These are phyloP conservation scores for Stephania yunnanensis DNA, from an alignment of 164 flowering plant species.

Conservation along the genomic window DNA sequence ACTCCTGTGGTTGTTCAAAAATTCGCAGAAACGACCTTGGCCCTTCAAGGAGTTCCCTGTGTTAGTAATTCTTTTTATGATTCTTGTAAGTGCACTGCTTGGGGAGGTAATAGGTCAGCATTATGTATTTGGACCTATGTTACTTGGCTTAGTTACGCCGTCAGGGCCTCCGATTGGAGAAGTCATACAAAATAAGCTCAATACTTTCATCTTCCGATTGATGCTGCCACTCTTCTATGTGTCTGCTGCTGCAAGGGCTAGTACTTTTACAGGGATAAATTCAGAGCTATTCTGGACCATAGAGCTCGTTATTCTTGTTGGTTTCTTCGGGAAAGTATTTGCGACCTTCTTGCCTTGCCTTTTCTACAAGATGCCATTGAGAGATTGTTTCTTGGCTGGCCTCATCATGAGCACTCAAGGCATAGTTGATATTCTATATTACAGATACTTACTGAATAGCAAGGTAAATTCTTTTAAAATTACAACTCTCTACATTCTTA, in stretches of 20 bases:
- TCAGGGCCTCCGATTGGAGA: constrained; percentile 1
- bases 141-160: not conserved
- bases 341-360: constrained; percentile 23
- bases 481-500: too few species aligned
- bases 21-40: not conserved
- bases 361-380: constrained; percentile 30
- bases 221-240: not conserved
- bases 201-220: not conserved
- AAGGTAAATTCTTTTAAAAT: too few species aligned
- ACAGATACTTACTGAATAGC: not conserved
- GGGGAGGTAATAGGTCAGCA: not conserved
- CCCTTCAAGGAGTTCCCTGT: not conserved
- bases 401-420: constrained; percentile 60
- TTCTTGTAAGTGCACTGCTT: not conserved
- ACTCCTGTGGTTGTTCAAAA: not conserved
- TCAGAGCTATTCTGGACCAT: not conserved
- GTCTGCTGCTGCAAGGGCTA: not conserved
- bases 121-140: not conserved
- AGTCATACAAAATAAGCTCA: not conserved
- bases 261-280: not conserved
- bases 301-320: not conserved
- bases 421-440: constrained; percentile 44
- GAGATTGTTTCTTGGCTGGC: constrained; percentile 43
- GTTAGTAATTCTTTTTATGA: not conserved
- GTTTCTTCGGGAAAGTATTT: not conserved